Evolutionary conservation across 257 asterid genomes (phyloP).

Genomic region (Osmanthus fragrans): DNA sequence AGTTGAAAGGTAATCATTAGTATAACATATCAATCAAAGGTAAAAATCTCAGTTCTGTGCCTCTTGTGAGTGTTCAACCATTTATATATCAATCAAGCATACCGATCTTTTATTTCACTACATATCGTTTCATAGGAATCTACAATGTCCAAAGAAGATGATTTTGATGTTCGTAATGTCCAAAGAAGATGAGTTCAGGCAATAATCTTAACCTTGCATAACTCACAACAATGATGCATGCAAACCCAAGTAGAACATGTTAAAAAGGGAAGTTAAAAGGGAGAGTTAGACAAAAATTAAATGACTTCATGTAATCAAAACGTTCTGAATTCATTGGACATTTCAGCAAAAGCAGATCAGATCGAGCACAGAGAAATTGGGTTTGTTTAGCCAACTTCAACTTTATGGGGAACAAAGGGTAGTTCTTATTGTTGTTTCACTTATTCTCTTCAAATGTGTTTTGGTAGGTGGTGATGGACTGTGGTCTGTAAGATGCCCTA

Average conservation of each 20-base stretch:
- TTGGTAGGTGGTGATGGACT: not conserved
- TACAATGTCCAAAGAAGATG: not conserved
- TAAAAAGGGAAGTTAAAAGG: not conserved
- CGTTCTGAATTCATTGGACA: not conserved
- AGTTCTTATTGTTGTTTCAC: no score
- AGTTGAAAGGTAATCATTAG: not conserved
- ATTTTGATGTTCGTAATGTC: not conserved
- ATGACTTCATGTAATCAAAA: not conserved
- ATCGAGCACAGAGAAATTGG: not conserved
- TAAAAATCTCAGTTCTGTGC: not conserved
- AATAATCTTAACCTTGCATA: not conserved
- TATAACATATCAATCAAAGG: not conserved
- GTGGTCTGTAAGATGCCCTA: not conserved
- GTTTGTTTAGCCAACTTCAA: not conserved
- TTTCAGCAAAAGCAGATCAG: not conserved
- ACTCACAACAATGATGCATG: not conserved
- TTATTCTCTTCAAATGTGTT: not conserved
- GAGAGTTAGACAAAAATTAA: not conserved
- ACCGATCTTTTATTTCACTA: not conserved
- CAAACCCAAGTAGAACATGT: not conserved
- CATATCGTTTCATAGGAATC: not conserved
- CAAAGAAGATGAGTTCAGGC: not conserved
- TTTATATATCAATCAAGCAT: not conserved
- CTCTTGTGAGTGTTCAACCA: not conserved
- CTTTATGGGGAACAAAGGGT: not conserved